phyloP scores from a whole-genome alignment of 345 rosid species.

The Noccaea bulbosa region DNA sequence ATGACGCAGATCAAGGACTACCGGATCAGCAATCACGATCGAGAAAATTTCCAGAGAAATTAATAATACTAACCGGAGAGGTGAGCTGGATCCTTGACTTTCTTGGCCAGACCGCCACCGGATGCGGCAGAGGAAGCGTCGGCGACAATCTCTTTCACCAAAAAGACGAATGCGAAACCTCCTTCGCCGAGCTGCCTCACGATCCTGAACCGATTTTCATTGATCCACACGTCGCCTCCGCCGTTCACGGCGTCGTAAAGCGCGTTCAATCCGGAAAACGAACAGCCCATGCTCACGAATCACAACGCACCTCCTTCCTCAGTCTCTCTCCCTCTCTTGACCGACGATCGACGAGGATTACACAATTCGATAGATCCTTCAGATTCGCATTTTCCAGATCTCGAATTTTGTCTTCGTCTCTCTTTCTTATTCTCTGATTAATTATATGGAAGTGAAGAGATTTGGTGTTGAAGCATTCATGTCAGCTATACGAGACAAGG shows the following conservation, averaged over 20 bases:
- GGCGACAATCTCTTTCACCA: constrained; percentile 75
- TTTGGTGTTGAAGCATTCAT: constrained; percentile 41
- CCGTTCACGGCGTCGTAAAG: constrained; percentile 91
- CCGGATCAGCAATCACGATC: constrained; percentile 1
- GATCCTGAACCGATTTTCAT: constrained; percentile 87
- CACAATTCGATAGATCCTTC: constrained; percentile 42
- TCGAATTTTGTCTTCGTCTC: constrained; percentile 18
- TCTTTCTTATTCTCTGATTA: background rate
- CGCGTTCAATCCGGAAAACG: constrained; percentile 91
- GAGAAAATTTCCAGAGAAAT: background rate
- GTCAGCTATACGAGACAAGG: constrained; percentile 32
- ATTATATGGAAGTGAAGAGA: constrained; percentile 26
- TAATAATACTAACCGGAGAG: constrained; percentile 66
- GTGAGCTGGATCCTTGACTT: constrained; percentile 89
- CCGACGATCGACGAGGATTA: constrained; percentile 22
- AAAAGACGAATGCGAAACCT: constrained; percentile 83
- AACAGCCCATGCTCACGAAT: constrained; percentile 64
- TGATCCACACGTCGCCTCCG: constrained; percentile 98
- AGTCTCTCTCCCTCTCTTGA: constrained; percentile 1
- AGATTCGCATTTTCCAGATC: constrained; percentile 50
- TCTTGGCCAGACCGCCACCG: constrained; percentile 74
- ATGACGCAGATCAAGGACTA: constrained; percentile 14
- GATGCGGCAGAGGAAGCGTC: constrained; percentile 61
- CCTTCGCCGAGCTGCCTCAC: constrained; percentile 97
- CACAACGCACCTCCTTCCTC: background rate